Base-by-base conservation (phyloP, 306 rosid genomes). In the Lathyrus aphaca region DNA sequence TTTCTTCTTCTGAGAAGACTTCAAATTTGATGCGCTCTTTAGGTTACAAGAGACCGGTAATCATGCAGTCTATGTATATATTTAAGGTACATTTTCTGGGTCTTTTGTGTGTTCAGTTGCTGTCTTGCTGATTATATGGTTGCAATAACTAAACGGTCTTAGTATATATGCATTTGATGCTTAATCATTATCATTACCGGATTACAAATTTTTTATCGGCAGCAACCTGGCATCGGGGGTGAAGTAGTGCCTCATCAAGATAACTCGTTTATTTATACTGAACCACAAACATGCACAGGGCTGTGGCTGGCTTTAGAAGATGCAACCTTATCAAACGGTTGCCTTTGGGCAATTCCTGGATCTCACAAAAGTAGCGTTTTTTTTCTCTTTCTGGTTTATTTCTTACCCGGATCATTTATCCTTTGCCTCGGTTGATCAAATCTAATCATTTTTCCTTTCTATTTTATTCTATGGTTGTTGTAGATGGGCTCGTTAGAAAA, bases 181-280 rank as follows among this genome's bases (percentile, higher is more conserved):
- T 13, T 27, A 54, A 40, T 57, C 70, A 32, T 54, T 73, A 51
- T 59, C 56, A 29, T 46, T 25, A 42, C 51, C 54, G 32, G 53
- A 69, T 66, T 48, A 40, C 49, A 44, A 50, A 39, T 32, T 61
- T 42, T 40, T 73, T 43, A 60, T 75, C 76, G 57, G 79, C 95
- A 88, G 98, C 98, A 94, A 94, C 97, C 97, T 5, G 97, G 96
- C 13, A 94, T 94, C 25, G 98, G 98, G 19, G 98, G 98, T 48
- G 97, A 94, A 82, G 97, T 94, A 29, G 97, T 94, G 72, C 98
- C 98, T 25, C 98, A 94, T 81, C 98, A 94, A 84, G 98, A 94
- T 66, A 94, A 87, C 74, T 90, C 98, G 0, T 94, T 90, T 81
- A 86, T 94, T 69, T 91, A 86, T 68, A 94, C 98, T 1, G 92